Conservation (phyloP, 2,329 filamentous ascomycete species). For the Pseudogymnoascus sp. region DNA sequence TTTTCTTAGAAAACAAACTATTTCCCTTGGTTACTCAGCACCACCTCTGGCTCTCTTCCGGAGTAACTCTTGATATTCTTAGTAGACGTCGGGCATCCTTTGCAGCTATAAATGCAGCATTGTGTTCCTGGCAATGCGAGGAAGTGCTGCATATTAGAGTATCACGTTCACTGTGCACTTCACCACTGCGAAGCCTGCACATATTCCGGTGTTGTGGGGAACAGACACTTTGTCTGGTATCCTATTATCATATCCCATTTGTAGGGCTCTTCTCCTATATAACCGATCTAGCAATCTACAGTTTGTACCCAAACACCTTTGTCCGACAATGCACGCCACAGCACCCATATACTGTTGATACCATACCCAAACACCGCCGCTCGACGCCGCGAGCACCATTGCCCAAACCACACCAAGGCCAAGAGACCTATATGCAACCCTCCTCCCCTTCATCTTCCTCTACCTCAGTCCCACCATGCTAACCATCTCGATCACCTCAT, state of each 20-base stretch:
- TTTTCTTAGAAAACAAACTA: too few relatives aligned
- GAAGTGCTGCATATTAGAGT: too few relatives aligned
- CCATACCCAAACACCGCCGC: background rate
- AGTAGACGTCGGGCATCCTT: too few relatives aligned
- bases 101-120: too few relatives aligned
- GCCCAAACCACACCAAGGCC: background rate
- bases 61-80: too few relatives aligned
- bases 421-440: background rate
- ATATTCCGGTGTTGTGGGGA: background rate
- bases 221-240: background rate
- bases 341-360: background rate
- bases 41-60: too few relatives aligned
- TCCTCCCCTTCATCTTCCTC: background rate
- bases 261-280: background rate
- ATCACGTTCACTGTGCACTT: too few relatives aligned
- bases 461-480: background rate
- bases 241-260: background rate
- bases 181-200: background rate
- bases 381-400: background rate
- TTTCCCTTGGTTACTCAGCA: too few relatives aligned
- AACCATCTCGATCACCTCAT: conserved; percentile 47
- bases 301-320: background rate
- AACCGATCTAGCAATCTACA: background rate
- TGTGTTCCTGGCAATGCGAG: too few relatives aligned
- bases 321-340: background rate